These are phyloP conservation scores for Musa troglodytarum DNA, from an alignment of 176 grass and related monocot species.

Conservation along the genomic window DNA sequence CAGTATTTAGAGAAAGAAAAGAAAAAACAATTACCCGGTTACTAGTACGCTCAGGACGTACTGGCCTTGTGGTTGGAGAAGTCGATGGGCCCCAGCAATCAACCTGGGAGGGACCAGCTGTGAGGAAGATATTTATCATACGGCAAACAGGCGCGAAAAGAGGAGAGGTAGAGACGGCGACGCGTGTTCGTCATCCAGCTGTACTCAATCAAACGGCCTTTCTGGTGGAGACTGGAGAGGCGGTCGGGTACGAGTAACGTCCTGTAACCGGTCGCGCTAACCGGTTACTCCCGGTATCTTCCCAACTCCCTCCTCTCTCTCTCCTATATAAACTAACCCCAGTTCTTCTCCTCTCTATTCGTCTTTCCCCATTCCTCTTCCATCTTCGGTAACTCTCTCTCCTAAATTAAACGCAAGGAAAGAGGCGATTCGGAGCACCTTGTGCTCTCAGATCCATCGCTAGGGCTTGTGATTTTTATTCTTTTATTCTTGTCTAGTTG, in stretches of 20 bases:
- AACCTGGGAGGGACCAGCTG: no score
- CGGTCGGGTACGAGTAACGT: not conserved
- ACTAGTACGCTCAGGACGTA: rapidly evolving
- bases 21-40: no score
- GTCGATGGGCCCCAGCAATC: no score
- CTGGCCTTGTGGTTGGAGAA: no score
- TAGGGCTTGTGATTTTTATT: not conserved
- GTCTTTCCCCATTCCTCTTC: not conserved
- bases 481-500: no score
- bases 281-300: not conserved
- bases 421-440: not conserved
- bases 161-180: not conserved
- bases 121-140: no score
- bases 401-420: not conserved
- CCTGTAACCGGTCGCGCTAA: not conserved
- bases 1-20: no score
- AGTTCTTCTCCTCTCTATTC: not conserved
- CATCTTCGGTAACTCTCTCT: not conserved
- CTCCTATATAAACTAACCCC: not conserved
- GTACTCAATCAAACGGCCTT: not conserved
- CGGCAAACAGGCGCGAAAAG: not conserved
- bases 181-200: not conserved
- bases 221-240: not conserved
- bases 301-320: not conserved
- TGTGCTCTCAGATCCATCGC: not conserved